These are phyloP conservation scores for Yarrowia galli DNA, from an alignment of 1,139 yeast species.

Conservation along the genomic window DNA sequence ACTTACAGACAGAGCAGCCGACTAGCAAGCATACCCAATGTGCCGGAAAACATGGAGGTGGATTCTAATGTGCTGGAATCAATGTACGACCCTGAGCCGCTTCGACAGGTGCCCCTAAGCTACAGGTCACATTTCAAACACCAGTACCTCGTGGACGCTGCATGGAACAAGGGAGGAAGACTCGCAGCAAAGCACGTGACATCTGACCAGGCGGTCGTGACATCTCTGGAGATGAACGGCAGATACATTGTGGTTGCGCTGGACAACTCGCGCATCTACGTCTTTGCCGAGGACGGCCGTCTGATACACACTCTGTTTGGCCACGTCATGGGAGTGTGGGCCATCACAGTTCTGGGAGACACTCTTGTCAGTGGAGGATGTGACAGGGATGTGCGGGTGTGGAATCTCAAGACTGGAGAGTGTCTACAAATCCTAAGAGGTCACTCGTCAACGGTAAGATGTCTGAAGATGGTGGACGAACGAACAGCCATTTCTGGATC, in stretches of 20 bases:
- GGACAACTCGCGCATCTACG: slow-evolving; percentile 55
- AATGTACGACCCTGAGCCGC: slow-evolving; percentile 50
- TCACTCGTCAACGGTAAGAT: slow-evolving; percentile 91
- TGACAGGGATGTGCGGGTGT: slow-evolving; percentile 87
- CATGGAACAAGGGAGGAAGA: slow-evolving; percentile 55
- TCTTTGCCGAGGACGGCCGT: slow-evolving; percentile 66
- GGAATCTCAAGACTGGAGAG: slow-evolving; percentile 79
- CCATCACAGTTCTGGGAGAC: slow-evolving; percentile 79
- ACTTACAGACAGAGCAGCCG: slow-evolving; percentile 41
- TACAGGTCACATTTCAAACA: slow-evolving; percentile 55
- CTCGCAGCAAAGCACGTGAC: slow-evolving; percentile 54
- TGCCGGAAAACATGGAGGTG: slow-evolving; percentile 39
- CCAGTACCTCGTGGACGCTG: slow-evolving; percentile 53
- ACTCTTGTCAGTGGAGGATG: slow-evolving; percentile 89
- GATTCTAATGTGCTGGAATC: slow-evolving; percentile 48
- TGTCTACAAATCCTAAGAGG: slow-evolving; percentile 87
- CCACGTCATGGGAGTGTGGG: slow-evolving; percentile 99
- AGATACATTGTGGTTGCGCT: slow-evolving; percentile 54
- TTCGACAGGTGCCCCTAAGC: slow-evolving; percentile 49
- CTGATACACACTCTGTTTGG: slow-evolving; percentile 76
- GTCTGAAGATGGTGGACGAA: slow-evolving; percentile 79
- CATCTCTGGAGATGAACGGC: slow-evolving; percentile 52
- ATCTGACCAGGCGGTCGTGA: slow-evolving; percentile 52
- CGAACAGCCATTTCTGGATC: slow-evolving; percentile 84
- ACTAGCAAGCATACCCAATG: slow-evolving; percentile 42